Evolutionary conservation across 1,284 basidiomycete species (phyloP), one percentile per base, ranked within the genome.

Genomic region (Irpex rosettiformis): DNA sequence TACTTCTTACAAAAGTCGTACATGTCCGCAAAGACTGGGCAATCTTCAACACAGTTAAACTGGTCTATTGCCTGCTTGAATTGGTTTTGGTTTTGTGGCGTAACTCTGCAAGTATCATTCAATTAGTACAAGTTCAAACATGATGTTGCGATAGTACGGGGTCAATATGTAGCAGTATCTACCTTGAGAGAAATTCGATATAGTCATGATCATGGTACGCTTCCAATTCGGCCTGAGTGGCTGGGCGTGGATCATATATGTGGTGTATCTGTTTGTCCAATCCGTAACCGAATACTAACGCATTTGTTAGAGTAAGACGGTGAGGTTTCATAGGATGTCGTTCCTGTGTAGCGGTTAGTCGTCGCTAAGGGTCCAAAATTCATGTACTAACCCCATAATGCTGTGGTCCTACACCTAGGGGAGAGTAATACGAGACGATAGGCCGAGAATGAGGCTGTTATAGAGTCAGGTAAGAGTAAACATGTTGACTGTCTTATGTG

Each of bases 281-380:
- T 2, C 95, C 96, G 68, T 99, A 99, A 0, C 95, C 96, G 70
- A 97, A 85, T 4, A 99, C 96, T 48, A 99, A 83, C 4, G 94
- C 88, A 67, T 99, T 99, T 5, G 96, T 98, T 53, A 99, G 75
- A 2, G 95, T 96, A 8, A 99, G 76, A 13, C 97, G 84, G 63
- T 98, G 94, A 1, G 96, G 96, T 70, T 98, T 97, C 96, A 99
- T 99, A 2, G 96, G 97, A 78, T 99, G 96, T 49, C 91, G 83
- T 82, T 98, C 94, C 91, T 96, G 70, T 28, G 57, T 30, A 21
- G 2, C 54, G 33, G 45, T 58, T 47, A 60, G 47, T 54, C 8
- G 53, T 53, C 37, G 42, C 29, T 51, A 18, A 45, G 52, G 21
- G n/a, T 56, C 25, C 25, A 28, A 18, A 13, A 48, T n/a, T 6